Evolutionary conservation across 2,329 filamentous ascomycete species (phyloP).

Genomic region (Tolypocladium cylindrosporum): DNA sequence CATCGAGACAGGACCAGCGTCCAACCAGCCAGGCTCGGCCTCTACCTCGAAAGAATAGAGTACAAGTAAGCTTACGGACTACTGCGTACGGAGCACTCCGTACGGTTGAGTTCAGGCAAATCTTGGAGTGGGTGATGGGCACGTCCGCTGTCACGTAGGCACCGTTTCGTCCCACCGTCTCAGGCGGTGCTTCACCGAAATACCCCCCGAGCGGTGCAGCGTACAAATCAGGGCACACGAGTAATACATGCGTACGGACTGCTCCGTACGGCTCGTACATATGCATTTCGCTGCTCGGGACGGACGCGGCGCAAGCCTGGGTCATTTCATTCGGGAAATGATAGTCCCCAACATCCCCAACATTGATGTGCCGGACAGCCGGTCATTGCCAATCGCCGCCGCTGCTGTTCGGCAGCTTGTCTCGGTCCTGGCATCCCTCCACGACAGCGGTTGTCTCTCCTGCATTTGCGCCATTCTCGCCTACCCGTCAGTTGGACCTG

Average conservation of each 20-base stretch:
- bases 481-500: neutral
- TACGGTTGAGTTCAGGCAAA: too few relatives aligned
- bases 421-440: conserved; percentile 1
- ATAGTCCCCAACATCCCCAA: neutral
- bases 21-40: too few relatives aligned
- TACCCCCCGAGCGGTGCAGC: neutral
- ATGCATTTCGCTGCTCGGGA: neutral
- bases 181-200: neutral
- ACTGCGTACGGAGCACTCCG: too few relatives aligned
- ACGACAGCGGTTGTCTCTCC: neutral
- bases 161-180: conserved; percentile 1
- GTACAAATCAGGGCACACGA: too few relatives aligned
- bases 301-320: neutral
- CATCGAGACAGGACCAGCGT: neutral
- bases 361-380: conserved; percentile 1
- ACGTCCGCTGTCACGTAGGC: neutral
- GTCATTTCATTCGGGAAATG: neutral
- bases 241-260: too few relatives aligned
- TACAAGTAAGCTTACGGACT: too few relatives aligned
- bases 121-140: neutral
- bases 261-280: too few relatives aligned
- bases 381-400: neutral
- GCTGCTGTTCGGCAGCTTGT: neutral
- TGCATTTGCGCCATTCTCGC: neutral
- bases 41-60: too few relatives aligned